phyloP scores from a whole-genome alignment of 2,329 filamentous ascomycete species.

The Diaporthe nobilis region DNA sequence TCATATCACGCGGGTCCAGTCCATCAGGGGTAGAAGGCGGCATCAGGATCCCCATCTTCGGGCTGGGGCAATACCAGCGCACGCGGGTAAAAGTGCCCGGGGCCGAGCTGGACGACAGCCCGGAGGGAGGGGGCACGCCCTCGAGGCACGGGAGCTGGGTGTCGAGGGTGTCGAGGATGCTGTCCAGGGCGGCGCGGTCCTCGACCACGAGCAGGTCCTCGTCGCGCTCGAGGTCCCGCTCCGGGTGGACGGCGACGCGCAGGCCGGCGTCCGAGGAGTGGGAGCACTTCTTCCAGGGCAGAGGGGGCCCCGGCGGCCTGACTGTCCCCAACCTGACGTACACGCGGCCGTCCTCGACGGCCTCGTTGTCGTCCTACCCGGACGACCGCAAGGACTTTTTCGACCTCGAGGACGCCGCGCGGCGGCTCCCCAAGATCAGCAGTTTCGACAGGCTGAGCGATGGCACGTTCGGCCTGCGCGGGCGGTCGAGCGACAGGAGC shows the following conservation, averaged over 20 bases:
- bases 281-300: conserved; percentile 29
- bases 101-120: conserved; percentile 31
- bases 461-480: conserved; percentile 35
- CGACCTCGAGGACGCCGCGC: background rate
- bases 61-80: background rate
- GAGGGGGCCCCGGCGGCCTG: background rate
- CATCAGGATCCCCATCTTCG: conserved; percentile 28
- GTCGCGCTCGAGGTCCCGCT: conserved; percentile 34
- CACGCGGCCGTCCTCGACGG: conserved; percentile 16
- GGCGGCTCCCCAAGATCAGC: conserved; percentile 9
- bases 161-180: conserved; percentile 32
- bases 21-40: background rate
- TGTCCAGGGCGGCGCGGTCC: conserved; percentile 28
- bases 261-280: conserved; percentile 29
- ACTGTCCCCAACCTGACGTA: conserved; percentile 13
- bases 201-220: conserved; percentile 30
- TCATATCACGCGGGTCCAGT: background rate
- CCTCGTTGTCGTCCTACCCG: background rate
- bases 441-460: conserved; percentile 38
- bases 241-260: background rate
- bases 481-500: conserved; percentile 26
- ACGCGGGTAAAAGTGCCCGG: background rate
- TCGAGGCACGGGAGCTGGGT: conserved; percentile 35
- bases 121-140: background rate
- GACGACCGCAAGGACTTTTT: conserved; percentile 9